Evolutionary conservation across 164 flowering plant genomes (phyloP).

Genomic region (Vitis rotundifolia): DNA sequence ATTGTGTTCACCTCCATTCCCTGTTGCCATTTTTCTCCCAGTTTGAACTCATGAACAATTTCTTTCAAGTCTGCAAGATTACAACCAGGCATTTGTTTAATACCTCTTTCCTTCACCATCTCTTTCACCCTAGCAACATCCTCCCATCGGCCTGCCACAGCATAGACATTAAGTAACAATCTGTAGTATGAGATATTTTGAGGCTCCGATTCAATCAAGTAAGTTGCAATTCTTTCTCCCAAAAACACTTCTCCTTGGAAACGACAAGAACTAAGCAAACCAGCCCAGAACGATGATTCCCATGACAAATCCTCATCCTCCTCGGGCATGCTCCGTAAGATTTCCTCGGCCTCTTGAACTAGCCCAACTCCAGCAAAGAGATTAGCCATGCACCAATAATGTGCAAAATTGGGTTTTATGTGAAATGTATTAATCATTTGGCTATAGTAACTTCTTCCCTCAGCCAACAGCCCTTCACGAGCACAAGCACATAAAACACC

Average conservation of each 20-base stretch:
- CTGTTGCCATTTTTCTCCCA: conserved; percentile 22
- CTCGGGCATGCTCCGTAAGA: conserved; percentile 41
- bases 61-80: conserved; percentile 59
- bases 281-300: conserved; percentile 50
- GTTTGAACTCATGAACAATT: conserved; percentile 47
- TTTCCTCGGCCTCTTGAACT: conserved; percentile 49
- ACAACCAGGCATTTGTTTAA: conserved; percentile 40
- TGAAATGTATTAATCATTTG: conserved; percentile 45
- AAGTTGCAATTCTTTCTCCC: conserved; percentile 57
- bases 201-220: conserved; percentile 58
- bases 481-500: conserved; percentile 68
- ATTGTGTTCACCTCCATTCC: conserved; percentile 25
- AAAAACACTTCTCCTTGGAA: conserved; percentile 44
- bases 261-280: conserved; percentile 53
- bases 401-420: conserved; percentile 71
- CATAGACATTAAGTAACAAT: conserved; percentile 58
- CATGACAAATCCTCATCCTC: conserved; percentile 24
- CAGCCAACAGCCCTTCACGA: conserved; percentile 45
- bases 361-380: conserved; percentile 50
- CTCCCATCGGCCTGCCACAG: conserved; percentile 64
- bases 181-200: conserved; percentile 40
- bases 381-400: conserved; percentile 87
- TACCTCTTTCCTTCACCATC: conserved; percentile 36
- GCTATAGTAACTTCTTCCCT: conserved; percentile 48
- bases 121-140: conserved; percentile 57